Evolutionary conservation across 179 eudicot species (phyloP).

Genomic region (Corrigiola litoralis): DNA sequence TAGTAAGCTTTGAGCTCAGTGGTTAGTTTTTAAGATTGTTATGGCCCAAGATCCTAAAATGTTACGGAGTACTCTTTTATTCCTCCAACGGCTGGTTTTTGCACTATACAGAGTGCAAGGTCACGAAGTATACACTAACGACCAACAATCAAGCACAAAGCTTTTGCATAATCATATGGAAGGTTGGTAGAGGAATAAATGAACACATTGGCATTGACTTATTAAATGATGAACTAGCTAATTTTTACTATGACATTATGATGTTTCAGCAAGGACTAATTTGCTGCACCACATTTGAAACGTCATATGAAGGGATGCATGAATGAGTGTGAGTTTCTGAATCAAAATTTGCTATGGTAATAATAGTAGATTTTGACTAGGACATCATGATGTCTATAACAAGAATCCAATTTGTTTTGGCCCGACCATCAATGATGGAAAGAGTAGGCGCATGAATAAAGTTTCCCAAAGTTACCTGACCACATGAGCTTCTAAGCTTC

Average conservation of each 20-base stretch:
- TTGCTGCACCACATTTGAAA: too few relatives aligned
- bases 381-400: constrained; percentile 6
- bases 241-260: too few relatives aligned
- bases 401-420: neutral
- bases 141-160: constrained; percentile 4
- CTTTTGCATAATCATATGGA: neutral
- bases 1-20: too few relatives aligned
- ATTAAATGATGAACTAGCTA: too few relatives aligned
- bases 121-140: neutral
- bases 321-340: neutral
- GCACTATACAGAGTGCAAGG: neutral
- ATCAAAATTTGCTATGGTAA: neutral
- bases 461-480: too few relatives aligned
- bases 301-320: constrained; percentile 3
- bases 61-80: too few relatives aligned
- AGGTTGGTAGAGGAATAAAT: neutral
- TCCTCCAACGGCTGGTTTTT: too few relatives aligned
- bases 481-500: neutral
- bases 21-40: too few relatives aligned
- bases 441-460: constrained; percentile 17
- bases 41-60: too few relatives aligned
- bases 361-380: neutral
- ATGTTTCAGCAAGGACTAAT: too few relatives aligned
- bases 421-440: constrained; percentile 22
- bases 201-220: too few relatives aligned